These are phyloP conservation scores for Laetiporus sulphureus DNA, from an alignment of 1,284 basidiomycete species.

Conservation along the genomic window DNA sequence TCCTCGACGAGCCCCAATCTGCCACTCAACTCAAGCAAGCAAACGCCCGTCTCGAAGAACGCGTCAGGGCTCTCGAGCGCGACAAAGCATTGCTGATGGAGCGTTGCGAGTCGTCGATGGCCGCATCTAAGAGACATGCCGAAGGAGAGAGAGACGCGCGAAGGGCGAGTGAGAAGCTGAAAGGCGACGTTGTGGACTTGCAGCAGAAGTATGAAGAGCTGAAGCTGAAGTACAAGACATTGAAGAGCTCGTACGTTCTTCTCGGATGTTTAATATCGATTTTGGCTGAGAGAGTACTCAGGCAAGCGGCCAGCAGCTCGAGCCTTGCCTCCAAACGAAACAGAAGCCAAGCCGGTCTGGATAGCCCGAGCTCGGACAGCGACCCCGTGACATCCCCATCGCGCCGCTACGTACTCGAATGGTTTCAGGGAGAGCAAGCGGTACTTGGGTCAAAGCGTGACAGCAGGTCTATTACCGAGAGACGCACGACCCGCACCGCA, in stretches of 20 bases:
- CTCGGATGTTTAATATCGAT: background rate
- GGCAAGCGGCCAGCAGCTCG: background rate
- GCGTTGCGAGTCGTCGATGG: constrained; percentile 31
- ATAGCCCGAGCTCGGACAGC: too few relatives aligned
- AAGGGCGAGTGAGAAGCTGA: constrained; percentile 21
- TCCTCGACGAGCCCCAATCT: constrained; percentile 32
- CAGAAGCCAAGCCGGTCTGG: constrained; percentile 19
- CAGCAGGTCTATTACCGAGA: too few relatives aligned
- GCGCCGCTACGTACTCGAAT: too few relatives aligned
- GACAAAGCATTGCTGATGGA: constrained; percentile 37
- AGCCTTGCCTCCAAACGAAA: constrained; percentile 16
- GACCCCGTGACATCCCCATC: too few relatives aligned
- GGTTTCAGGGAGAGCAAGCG: too few relatives aligned
- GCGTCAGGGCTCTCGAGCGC: constrained; percentile 27
- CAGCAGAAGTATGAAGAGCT: constrained; percentile 24
- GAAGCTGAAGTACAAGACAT: constrained; percentile 20
- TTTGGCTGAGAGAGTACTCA: background rate
- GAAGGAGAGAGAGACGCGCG: constrained; percentile 30
- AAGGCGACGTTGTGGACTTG: constrained; percentile 22
- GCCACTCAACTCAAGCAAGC: constrained; percentile 21
- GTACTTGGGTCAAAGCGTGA: too few relatives aligned
- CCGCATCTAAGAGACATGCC: constrained; percentile 23
- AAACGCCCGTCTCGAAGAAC: constrained; percentile 27
- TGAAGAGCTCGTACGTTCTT: constrained; percentile 18
- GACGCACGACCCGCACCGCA: constrained; percentile 18